Conservation (phyloP, 148 eudicot species). For the Cornus controversa region DNA sequence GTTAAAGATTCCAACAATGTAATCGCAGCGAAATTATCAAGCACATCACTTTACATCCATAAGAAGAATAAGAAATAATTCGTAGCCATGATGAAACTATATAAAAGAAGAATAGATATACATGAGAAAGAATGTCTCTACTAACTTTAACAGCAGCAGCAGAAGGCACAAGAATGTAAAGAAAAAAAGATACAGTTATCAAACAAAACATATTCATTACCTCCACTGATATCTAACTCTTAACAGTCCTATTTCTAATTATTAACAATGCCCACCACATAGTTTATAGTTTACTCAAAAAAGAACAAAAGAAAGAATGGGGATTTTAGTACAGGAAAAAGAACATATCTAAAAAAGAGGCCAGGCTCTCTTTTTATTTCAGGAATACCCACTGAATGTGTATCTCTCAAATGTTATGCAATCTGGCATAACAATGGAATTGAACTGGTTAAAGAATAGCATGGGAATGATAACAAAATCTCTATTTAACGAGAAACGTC, state of each 20-base stretch:
- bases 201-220: neutral
- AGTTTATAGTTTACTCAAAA: neutral
- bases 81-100: too few relatives aligned
- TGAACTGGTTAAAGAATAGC: slow-evolving; percentile 1
- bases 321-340: neutral
- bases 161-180: too few relatives aligned
- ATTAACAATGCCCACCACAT: neutral
- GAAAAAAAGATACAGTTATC: too few relatives aligned
- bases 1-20: neutral
- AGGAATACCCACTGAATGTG: neutral
- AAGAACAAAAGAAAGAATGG: neutral
- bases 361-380: neutral
- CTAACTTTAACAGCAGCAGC: too few relatives aligned
- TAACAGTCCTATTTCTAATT: neutral
- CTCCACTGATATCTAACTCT: neutral
- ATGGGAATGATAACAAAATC: neutral
- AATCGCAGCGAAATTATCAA: neutral
- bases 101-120: neutral
- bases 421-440: slow-evolving; percentile 8
- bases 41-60: too few relatives aligned
- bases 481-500: neutral
- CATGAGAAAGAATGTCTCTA: neutral
- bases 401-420: neutral
- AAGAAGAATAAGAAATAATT: too few relatives aligned
- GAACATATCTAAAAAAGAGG: neutral